Conservation (phyloP, 1,139 yeast species). For the Taiozyma sp. region DNA sequence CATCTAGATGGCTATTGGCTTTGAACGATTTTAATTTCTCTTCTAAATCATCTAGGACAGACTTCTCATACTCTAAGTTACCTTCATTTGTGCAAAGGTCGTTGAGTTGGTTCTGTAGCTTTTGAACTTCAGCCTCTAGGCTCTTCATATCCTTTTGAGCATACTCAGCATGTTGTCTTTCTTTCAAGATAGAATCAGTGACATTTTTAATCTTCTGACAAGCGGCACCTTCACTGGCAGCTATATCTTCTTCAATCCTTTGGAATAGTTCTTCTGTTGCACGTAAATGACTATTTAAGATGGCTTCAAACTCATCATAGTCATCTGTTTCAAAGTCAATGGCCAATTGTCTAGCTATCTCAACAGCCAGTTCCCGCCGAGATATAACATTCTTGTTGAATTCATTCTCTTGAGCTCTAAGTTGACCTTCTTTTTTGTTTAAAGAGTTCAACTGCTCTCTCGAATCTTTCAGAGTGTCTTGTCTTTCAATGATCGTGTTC, state of each 20-base stretch:
- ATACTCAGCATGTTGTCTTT: constrained; percentile 38
- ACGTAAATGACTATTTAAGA: constrained; percentile 10
- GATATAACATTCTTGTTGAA: constrained; percentile 28
- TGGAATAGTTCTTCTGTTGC: constrained; percentile 4
- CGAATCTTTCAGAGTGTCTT: constrained; percentile 20
- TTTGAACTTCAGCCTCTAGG: constrained; percentile 29
- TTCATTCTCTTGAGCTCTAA: constrained; percentile 43
- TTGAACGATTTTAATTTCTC: constrained; percentile 29
- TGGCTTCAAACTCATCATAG: constrained; percentile 22
- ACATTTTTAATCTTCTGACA: constrained; percentile 25
- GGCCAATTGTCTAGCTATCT: neutral
- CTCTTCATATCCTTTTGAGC: constrained; percentile 32
- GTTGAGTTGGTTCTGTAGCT: constrained; percentile 34
- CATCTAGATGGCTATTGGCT: constrained; percentile 28
- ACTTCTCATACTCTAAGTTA: constrained; percentile 33
- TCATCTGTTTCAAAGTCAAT: constrained; percentile 5
- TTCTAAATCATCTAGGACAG: constrained; percentile 32
- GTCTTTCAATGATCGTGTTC: constrained; percentile 15
- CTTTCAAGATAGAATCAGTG: constrained; percentile 35
- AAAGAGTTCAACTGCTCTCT: constrained; percentile 37
- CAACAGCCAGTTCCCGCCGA: constrained; percentile 20
- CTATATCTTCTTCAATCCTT: constrained; percentile 11
- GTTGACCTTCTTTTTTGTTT: constrained; percentile 53
- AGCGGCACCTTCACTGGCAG: constrained; percentile 19
- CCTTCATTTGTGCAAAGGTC: constrained; percentile 38